Evolutionary conservation across 352 stramenopile species (phyloP), one percentile per base, ranked within the genome.

Genomic region (Phytopythium vexans): DNA sequence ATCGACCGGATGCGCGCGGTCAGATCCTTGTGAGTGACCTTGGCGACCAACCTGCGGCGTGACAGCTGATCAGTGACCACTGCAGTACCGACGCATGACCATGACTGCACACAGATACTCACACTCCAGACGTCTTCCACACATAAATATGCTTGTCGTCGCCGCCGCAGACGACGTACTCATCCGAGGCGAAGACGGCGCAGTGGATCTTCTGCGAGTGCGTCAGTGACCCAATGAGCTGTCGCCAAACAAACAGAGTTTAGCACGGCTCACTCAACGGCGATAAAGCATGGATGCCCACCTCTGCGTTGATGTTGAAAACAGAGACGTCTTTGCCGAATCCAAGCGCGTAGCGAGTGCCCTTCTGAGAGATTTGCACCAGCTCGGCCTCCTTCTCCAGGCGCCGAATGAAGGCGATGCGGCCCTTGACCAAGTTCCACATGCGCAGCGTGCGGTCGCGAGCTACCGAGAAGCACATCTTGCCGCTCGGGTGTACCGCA

Each of bases 391-490:
- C 82, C 43, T 90, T 86, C 53, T 94, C 86, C 2, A 95, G 66
- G 16, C 86, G 81, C 33, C 84, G 81, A 54, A 95, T 95, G 66
- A 88, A 95, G 9, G 82, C 82, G n/a, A 88, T 90, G 41, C 86
- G 83, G 16, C 88, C 88, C 45, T 94, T 94, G 32, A 96, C 81
- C 3, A 96, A 60, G 66, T 96, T 95, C 88, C 88, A 96, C 79
- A 96, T 91, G 38, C 86, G 82, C 60, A 96, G 62, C 43, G 86
- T 96, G 44, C 78, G 72, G 41, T 96, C 88, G 8, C 73, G 73
- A 6, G 84, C 82, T 3, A 94, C 81, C 1, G 86, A 95, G 36
- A 96, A 89, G 44, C 83, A 90, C 43, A 96, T 41, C 55, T 94
- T 94, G 38, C 87, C 87, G 42, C 80, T 94, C n/a, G 88, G 88